These are phyloP conservation scores for Rhizopogon roseolus DNA, from an alignment of 768 basidiomycete species.

Conservation along the genomic window DNA sequence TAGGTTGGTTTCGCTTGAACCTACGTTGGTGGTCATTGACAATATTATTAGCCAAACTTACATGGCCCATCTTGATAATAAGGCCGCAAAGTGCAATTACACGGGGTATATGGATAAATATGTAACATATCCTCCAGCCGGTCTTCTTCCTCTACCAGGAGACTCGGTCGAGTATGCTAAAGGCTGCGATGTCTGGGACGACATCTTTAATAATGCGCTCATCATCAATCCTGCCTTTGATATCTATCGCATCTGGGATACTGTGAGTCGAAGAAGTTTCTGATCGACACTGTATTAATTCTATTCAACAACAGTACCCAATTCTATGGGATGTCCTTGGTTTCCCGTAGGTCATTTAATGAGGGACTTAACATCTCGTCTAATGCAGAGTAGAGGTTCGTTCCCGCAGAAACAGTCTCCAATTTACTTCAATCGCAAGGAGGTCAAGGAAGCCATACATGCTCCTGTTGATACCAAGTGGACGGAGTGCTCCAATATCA, in stretches of 20 bases:
- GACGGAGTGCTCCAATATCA: slow-evolving; percentile 53
- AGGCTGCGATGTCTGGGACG: slow-evolving; percentile 66
- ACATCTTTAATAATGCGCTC: slow-evolving; percentile 58
- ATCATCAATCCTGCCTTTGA: slow-evolving; percentile 70
- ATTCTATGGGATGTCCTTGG: slow-evolving; percentile 77
- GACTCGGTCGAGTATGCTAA: slow-evolving; percentile 37
- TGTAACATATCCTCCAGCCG: slow-evolving; percentile 63
- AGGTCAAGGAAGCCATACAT: slow-evolving; percentile 65
- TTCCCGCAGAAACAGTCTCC: slow-evolving; percentile 53
- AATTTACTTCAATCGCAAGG: slow-evolving; percentile 63
- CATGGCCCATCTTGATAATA: slow-evolving; percentile 52
- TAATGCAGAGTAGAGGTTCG: slow-evolving; percentile 38
- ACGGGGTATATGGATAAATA: slow-evolving; percentile 56
- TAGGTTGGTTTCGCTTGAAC: slow-evolving; percentile 22
- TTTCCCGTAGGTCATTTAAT: slow-evolving; percentile 50
- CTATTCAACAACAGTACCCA: slow-evolving; percentile 38
- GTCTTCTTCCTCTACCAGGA: slow-evolving; percentile 61
- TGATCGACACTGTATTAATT: neutral
- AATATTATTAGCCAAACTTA: slow-evolving; percentile 48
- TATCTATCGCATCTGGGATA: slow-evolving; percentile 74
- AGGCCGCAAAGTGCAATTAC: slow-evolving; percentile 54
- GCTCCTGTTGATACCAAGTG: slow-evolving; percentile 58
- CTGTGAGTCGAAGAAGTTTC: slow-evolving; percentile 24
- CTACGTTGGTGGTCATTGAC: neutral
- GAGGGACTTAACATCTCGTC: neutral